Conservation (phyloP, 2,329 filamentous ascomycete species). For the Fusarium sp. region DNA sequence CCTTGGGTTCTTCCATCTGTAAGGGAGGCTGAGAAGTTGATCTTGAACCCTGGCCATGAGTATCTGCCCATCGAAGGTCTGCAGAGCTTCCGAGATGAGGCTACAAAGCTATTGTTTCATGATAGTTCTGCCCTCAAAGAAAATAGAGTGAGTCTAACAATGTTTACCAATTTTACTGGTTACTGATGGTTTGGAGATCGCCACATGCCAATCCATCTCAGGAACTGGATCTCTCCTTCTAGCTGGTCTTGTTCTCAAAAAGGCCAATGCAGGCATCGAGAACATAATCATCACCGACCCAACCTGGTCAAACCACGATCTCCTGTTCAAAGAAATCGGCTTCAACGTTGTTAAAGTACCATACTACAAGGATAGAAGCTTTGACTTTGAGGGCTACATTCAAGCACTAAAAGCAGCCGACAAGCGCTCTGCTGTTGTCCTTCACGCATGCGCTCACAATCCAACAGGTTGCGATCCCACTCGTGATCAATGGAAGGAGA, state of each 20-base stretch:
- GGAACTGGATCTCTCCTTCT: constrained; percentile 55
- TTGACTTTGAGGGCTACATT: constrained; percentile 50
- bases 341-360: constrained; percentile 48
- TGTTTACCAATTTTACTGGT: accelerated
- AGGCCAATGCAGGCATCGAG: constrained; percentile 39
- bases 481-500: constrained; percentile 38
- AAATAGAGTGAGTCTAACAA: constrained; percentile 37
- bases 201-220: constrained; percentile 52
- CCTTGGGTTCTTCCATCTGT: constrained; percentile 55
- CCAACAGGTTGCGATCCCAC: constrained; percentile 55
- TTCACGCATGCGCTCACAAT: constrained; percentile 58
- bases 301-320: constrained; percentile 56
- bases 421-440: constrained; percentile 43
- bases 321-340: constrained; percentile 50
- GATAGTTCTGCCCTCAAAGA: constrained; percentile 42
- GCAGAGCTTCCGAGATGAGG: constrained; percentile 47
- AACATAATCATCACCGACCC: constrained; percentile 54
- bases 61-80: constrained; percentile 53
- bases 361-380: constrained; percentile 49
- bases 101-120: constrained; percentile 48
- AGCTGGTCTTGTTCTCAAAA: constrained; percentile 47
- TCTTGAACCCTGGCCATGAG: constrained; percentile 47
- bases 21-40: constrained; percentile 33
- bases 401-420: constrained; percentile 43
- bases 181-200: constrained; percentile 37